Conservation (phyloP, 2,329 filamentous ascomycete species). For the Penicillium frequentans region DNA sequence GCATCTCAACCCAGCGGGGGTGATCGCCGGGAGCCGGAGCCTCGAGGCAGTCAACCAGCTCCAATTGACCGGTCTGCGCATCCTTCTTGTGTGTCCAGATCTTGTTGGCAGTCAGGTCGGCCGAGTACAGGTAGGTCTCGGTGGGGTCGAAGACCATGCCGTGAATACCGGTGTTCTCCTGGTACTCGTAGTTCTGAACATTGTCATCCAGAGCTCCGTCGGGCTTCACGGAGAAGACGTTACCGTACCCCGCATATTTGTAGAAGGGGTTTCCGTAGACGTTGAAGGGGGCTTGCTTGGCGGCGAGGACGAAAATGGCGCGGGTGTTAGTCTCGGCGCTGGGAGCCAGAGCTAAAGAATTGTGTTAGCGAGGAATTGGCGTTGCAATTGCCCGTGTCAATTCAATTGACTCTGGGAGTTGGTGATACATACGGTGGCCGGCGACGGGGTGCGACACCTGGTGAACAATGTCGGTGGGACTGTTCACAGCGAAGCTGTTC, state of each 20-base stretch:
- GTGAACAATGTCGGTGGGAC: constrained; percentile 73
- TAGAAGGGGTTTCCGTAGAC: constrained; percentile 94
- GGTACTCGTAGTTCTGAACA: constrained; percentile 49
- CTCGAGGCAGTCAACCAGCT: constrained; percentile 69
- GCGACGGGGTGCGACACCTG: constrained; percentile 72
- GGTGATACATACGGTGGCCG: constrained; percentile 61
- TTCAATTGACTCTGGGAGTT: not conserved
- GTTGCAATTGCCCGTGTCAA: not conserved
- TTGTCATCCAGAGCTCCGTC: constrained; percentile 43
- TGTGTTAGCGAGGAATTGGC: not conserved
- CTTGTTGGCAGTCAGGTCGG: constrained; percentile 50
- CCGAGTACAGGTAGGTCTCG: constrained; percentile 49
- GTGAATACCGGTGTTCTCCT: constrained; percentile 47
- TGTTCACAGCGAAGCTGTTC: constrained; percentile 76
- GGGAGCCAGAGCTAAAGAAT: constrained; percentile 62
- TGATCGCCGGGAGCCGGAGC: constrained; percentile 73
- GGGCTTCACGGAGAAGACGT: constrained; percentile 57
- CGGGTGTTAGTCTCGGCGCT: constrained; percentile 74
- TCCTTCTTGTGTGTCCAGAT: constrained; percentile 82
- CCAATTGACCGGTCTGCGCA: constrained; percentile 59
- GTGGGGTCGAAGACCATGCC: constrained; percentile 50
- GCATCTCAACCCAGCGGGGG: constrained; percentile 84
- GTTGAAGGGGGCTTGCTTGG: constrained; percentile 72
- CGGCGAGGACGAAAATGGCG: constrained; percentile 84
- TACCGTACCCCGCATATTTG: constrained; percentile 77